These are phyloP conservation scores for Alopecurus myosuroides DNA, from an alignment of 176 grass and related monocot genomes.

Conservation along the genomic window DNA sequence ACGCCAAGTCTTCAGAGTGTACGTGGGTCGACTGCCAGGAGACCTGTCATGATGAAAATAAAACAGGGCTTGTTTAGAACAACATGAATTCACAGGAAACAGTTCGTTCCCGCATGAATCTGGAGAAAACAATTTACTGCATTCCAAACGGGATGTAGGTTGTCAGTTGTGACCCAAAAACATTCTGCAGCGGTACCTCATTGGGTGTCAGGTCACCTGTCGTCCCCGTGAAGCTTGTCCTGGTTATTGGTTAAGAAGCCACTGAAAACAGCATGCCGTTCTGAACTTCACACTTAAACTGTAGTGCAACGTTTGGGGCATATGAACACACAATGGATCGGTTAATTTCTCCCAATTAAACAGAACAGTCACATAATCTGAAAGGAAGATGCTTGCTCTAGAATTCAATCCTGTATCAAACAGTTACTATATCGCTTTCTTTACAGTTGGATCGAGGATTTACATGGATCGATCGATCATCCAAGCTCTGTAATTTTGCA, in stretches of 20 bases:
- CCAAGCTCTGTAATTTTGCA: background rate
- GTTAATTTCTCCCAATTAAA: no score
- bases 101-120: background rate
- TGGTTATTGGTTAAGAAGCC: slow-evolving; percentile 12
- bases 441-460: background rate
- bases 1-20: no score
- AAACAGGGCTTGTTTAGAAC: no score
- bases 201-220: background rate
- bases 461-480: background rate
- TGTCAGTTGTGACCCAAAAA: no score
- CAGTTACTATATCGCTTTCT: background rate
- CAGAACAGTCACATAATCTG: background rate
- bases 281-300: background rate
- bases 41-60: slow-evolving; percentile 20
- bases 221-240: slow-evolving; percentile 42
- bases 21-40: slow-evolving; percentile 31
- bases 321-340: background rate
- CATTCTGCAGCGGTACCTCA: slow-evolving; percentile 41
- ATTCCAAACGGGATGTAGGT: background rate
- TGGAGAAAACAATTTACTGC: background rate
- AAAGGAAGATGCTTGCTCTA: background rate
- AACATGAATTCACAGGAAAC: background rate
- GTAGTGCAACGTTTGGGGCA: background rate
- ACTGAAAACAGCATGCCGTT: slow-evolving; percentile 1
- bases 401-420: background rate